Conservation (phyloP, 768 basidiomycete genomes). For the Boletus reticulatus region DNA sequence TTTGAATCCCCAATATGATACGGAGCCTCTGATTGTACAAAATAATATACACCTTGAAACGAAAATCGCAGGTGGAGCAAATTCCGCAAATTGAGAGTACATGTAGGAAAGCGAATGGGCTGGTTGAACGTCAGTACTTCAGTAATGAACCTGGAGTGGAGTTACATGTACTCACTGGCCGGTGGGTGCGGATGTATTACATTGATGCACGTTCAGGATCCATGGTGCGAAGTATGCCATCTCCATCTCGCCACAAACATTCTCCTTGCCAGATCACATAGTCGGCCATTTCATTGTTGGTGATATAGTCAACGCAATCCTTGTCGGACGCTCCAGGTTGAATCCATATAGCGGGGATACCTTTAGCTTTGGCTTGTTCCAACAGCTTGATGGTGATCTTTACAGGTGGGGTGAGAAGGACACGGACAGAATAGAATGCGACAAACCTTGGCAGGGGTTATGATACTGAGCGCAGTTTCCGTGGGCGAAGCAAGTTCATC, state of each 20-base stretch:
- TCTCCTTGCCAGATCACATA: conserved; percentile 80
- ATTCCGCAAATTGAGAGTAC: too few species aligned
- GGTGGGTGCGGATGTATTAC: conserved; percentile 2
- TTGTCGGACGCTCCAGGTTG: conserved; percentile 85
- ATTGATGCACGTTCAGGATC: conserved; percentile 22
- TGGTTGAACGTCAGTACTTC: too few species aligned
- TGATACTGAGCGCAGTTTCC: conserved; percentile 72
- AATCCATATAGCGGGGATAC: conserved; percentile 80
- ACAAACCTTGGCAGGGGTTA: conserved; percentile 70
- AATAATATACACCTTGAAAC: too few species aligned
- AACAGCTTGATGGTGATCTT: conserved; percentile 72
- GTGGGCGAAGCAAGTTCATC: conserved; percentile 55
- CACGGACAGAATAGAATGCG: background rate
- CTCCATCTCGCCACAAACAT: conserved; percentile 79
- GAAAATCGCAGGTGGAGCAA: too few species aligned
- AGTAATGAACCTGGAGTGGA: background rate
- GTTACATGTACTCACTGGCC: background rate
- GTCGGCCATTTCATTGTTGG: conserved; percentile 59
- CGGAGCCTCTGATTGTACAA: too few species aligned
- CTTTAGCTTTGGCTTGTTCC: conserved; percentile 63
- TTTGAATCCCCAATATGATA: too few species aligned
- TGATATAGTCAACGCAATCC: conserved; percentile 60
- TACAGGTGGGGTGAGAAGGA: background rate
- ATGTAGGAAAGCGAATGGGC: too few species aligned
- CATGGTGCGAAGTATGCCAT: conserved; percentile 40